These are phyloP conservation scores for Quercus agrifolia DNA, from an alignment of 306 rosid species.

Conservation along the genomic window DNA sequence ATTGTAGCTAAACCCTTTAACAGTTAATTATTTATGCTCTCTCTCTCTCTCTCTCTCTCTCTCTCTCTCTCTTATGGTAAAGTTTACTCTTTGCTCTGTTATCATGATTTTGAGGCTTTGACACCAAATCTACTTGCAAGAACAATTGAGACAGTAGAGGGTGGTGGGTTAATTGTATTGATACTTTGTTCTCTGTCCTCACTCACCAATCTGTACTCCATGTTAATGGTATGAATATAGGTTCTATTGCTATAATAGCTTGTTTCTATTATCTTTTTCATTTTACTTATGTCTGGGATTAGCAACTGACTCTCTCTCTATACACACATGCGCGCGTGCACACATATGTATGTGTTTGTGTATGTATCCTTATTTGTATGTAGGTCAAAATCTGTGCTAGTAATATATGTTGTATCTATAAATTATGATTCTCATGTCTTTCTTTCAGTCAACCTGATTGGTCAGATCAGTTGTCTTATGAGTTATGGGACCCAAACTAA, in stretches of 20 bases:
- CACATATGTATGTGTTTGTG: no score
- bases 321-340: background rate
- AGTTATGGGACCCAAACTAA: background rate
- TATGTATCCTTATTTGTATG: background rate
- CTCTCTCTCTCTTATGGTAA: background rate
- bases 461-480: background rate
- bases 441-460: background rate
- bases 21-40: slow-evolving; percentile 7
- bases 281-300: background rate
- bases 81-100: slow-evolving; percentile 23
- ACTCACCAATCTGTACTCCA: slow-evolving; percentile 83
- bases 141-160: slow-evolving; percentile 95
- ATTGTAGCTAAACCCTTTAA: background rate
- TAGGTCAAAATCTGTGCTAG: background rate
- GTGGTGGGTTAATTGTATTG: slow-evolving; percentile 84
- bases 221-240: slow-evolving; percentile 77
- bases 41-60: background rate
- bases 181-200: slow-evolving; percentile 75
- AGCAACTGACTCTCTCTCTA: background rate
- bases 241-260: slow-evolving; percentile 10
- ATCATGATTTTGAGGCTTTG: slow-evolving; percentile 87
- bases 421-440: background rate
- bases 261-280: background rate
- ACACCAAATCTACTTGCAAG: slow-evolving; percentile 93
- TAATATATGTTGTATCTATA: background rate